Evolutionary conservation across 2,329 filamentous ascomycete genomes (phyloP).

Genomic region (Fusarium globosum): DNA sequence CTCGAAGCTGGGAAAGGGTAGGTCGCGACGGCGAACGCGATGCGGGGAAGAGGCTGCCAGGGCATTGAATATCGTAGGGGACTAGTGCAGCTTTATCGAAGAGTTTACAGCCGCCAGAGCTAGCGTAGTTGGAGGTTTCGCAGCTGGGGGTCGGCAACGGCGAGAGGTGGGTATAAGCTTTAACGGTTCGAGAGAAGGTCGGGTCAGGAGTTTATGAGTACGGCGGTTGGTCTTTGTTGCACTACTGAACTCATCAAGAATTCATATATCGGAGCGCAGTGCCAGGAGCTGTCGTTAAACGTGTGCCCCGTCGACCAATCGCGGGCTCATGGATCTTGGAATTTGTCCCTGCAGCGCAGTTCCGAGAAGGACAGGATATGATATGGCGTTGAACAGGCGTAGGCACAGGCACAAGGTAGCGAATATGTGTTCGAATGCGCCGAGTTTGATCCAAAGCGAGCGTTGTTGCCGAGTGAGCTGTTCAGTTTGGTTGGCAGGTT

Average conservation of each 20-base stretch:
- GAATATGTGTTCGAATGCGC: slow-evolving; percentile 15
- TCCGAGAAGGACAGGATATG: neutral
- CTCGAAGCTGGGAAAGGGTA: slow-evolving; percentile 91
- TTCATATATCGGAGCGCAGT: slow-evolving; percentile 37
- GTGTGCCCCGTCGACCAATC: slow-evolving; percentile 42
- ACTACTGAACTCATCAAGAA: slow-evolving; percentile 46
- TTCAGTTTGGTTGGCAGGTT: slow-evolving; percentile 36
- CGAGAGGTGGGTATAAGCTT: slow-evolving; percentile 11
- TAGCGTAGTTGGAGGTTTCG: slow-evolving; percentile 31
- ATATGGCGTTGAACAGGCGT: neutral
- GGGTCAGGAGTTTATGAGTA: slow-evolving; percentile 8
- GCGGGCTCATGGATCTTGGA: slow-evolving; percentile 41
- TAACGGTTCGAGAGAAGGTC: slow-evolving; percentile 20
- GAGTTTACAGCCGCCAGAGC: slow-evolving; percentile 30
- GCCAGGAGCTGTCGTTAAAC: slow-evolving; percentile 35
- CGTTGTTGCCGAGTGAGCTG: slow-evolving; percentile 36
- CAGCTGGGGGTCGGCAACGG: slow-evolving; percentile 38
- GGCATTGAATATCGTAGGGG: slow-evolving; percentile 71
- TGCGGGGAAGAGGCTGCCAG: slow-evolving; percentile 96
- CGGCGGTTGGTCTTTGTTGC: slow-evolving; percentile 25
- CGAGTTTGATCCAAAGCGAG: slow-evolving; percentile 3
- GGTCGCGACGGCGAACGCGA: slow-evolving; percentile 96
- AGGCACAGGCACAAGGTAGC: neutral
- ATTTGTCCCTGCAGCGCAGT: slow-evolving; percentile 25
- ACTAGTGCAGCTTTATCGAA: slow-evolving; percentile 30